Base-by-base conservation (phyloP, 768 basidiomycete genomes). In the Amyloporia xantha region DNA sequence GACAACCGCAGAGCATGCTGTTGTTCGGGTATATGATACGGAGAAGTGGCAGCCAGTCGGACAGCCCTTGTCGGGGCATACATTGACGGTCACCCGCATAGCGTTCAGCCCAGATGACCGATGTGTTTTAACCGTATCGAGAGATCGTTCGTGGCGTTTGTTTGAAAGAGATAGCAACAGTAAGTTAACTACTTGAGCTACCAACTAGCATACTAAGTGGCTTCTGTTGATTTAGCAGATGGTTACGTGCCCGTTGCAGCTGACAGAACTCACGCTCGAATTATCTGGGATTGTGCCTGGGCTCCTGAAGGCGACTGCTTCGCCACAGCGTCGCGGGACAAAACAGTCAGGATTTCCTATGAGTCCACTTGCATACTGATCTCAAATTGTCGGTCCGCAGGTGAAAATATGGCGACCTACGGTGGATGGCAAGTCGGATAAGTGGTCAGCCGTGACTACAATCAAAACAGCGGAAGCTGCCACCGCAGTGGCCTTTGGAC, bases 201-300 rank as follows among this genome's bases (percentile, higher is more conserved):
- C 17, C 25, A 30, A 6, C 33, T 27, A 45, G 6, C 21, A 17
- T 37, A 10, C 46, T 21, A 35, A 36, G 10, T 37, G 23, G 23
- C 11, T 20, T 25, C 2, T n/a, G 3, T 26, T 25, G 26, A 28
- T 23, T 9, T 12, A 24, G 26, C 26, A 59, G 51, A 56, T 57
- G 90, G 78, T 1, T 93, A 81, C 62, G 54, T 70, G 6, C 80
- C 83, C 2, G 59, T 83, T 19, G 78, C 79, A 4, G 75, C 78
- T 13, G 81, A 92, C 49, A 95, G 90, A 67, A 82, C 90, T 0
- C 96, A 98, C 65, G 77, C 78, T 1, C 78, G 96, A 33, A 96
- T 99, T 59, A 86, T 99, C 28, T 94, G 96, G 92, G 96, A 98
- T 63, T 90, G 88, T 59, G 79, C 82, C 12, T 99, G 94, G 92